phyloP scores from a whole-genome alignment of 2,329 filamentous ascomycete genomes.

The Penicillium olsonii region DNA sequence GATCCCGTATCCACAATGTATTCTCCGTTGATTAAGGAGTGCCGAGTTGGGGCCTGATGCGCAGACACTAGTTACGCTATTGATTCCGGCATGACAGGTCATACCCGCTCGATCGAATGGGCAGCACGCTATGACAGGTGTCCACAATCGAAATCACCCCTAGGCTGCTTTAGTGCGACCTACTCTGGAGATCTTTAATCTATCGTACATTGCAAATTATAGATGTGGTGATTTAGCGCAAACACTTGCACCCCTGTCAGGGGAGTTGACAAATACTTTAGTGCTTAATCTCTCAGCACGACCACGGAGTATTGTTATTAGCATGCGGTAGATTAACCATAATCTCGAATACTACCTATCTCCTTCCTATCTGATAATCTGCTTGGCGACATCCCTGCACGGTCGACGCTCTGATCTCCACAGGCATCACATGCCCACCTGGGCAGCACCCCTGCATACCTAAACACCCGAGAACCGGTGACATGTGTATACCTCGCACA shows the following conservation, averaged over 20 bases:
- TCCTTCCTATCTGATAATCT: constrained; percentile 1
- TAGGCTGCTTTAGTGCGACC: not conserved
- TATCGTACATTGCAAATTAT: too few relatives aligned
- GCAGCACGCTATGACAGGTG: not conserved
- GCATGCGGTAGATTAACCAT: not conserved
- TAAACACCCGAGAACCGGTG: not conserved
- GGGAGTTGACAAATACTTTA: not conserved
- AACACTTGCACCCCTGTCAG: not conserved
- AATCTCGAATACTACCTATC: not conserved
- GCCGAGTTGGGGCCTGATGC: not conserved
- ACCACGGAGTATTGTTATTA: not conserved
- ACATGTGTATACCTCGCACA: not conserved
- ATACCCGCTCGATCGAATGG: not conserved
- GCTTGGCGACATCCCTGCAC: not conserved
- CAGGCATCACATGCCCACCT: not conserved
- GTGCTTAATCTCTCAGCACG: not conserved
- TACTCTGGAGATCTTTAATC: not conserved
- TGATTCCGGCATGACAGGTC: not conserved
- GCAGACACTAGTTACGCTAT: constrained; percentile 1
- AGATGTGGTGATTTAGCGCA: not conserved
- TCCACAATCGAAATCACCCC: not conserved
- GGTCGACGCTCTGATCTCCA: constrained; percentile 1
- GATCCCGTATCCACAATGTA: not conserved
- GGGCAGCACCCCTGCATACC: not conserved
- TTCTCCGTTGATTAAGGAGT: not conserved